phyloP scores from a whole-genome alignment of 352 stramenopile species.

The Globisporangium barbulae region DNA sequence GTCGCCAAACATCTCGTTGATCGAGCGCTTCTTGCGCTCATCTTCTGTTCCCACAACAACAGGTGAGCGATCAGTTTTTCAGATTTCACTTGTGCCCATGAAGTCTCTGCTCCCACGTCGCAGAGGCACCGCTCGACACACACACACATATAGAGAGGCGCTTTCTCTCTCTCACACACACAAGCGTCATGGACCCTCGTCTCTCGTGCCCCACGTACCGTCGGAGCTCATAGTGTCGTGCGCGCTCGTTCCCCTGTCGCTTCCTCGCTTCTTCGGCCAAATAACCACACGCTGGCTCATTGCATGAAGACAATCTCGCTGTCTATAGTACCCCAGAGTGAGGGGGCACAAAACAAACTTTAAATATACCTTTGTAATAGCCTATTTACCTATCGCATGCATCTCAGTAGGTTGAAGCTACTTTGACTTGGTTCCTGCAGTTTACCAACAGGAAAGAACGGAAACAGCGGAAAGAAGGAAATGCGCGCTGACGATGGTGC shows the following conservation, averaged over 20 bases:
- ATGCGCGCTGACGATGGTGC: background rate
- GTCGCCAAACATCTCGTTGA: conserved; percentile 88
- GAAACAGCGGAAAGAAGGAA: background rate
- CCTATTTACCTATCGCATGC: background rate
- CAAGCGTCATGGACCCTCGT: background rate
- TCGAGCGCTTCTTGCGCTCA: conserved; percentile 80
- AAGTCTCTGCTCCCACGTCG: background rate
- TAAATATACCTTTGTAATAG: background rate
- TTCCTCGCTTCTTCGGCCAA: conserved; percentile 6
- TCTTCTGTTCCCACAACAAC: conserved; percentile 38
- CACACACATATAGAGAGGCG: background rate
- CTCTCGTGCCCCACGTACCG: conserved; percentile 30
- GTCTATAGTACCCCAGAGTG: background rate
- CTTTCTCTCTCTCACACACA: background rate
- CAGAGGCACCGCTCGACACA: too few relatives aligned
- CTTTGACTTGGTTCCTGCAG: background rate
- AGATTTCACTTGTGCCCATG: background rate
- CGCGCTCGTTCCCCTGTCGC: conserved; percentile 3
- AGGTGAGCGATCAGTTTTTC: background rate
- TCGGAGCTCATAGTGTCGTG: conserved; percentile 53
- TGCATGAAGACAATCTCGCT: conserved; percentile 3
- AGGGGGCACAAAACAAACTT: background rate
- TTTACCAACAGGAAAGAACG: background rate
- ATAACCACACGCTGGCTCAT: conserved; percentile 4
- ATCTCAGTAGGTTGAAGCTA: background rate